Evolutionary conservation across 805 yeast genomes (phyloP).

Genomic region (Allodekkera sacchari): DNA sequence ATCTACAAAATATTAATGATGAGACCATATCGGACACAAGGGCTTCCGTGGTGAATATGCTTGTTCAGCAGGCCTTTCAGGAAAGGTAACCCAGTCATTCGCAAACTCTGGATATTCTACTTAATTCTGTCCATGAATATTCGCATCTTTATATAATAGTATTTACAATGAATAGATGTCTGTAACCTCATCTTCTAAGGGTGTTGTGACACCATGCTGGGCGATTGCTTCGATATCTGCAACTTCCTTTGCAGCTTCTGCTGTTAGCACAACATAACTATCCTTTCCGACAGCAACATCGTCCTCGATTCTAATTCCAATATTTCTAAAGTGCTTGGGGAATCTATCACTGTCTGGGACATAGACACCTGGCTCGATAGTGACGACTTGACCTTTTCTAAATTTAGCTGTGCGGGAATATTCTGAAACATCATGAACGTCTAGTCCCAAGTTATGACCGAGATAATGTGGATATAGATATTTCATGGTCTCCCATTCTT

Average conservation of each 20-base stretch:
- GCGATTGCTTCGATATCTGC: slow-evolving; percentile 70
- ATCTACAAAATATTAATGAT: slow-evolving; percentile 6
- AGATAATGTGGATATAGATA: slow-evolving; percentile 84
- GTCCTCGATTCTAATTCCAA: slow-evolving; percentile 94
- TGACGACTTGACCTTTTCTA: slow-evolving; percentile 69
- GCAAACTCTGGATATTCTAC: not conserved
- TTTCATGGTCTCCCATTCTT: slow-evolving; percentile 43
- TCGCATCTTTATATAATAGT: not conserved
- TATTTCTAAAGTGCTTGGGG: slow-evolving; percentile 76
- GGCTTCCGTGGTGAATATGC: slow-evolving; percentile 12
- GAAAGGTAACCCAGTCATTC: slow-evolving; percentile 3
- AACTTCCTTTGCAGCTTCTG: slow-evolving; percentile 80
- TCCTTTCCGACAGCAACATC: slow-evolving; percentile 74
- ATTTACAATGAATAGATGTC: slow-evolving; percentile 15
- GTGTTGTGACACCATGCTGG: slow-evolving; percentile 47
- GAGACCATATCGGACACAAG: slow-evolving; percentile 10
- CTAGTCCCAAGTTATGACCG: slow-evolving; percentile 93
- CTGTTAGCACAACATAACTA: slow-evolving; percentile 52
- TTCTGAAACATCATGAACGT: slow-evolving; percentile 75
- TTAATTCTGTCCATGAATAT: not conserved
- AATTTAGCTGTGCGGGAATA: slow-evolving; percentile 49
- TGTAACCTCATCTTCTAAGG: slow-evolving; percentile 32
- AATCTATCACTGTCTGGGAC: slow-evolving; percentile 65
- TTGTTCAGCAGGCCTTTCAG: slow-evolving; percentile 9
- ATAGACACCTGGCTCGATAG: slow-evolving; percentile 94